Evolutionary conservation across 139 green algal species (phyloP), one percentile per base, ranked within the genome.

Genomic region (Diplosphaera chodatii): DNA sequence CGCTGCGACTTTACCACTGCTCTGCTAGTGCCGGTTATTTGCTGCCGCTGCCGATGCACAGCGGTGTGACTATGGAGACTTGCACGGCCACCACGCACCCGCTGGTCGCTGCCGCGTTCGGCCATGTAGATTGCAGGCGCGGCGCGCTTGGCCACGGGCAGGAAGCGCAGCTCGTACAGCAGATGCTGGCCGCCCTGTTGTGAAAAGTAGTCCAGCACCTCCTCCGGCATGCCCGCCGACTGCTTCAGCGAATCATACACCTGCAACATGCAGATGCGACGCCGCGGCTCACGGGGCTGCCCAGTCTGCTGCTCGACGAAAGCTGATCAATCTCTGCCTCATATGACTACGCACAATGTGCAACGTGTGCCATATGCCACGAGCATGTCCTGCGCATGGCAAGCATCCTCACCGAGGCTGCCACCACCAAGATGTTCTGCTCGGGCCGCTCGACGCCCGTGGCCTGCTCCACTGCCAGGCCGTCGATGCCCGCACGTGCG

Each of bases 111-210:
- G 48, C 75, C 16, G 22, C 87, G 77, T 27, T 81, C 55, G 1
- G 77, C 71, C 30, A 91, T 80, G 69, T 85, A 85, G 6, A 33
- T 28, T 1, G 68, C 79, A 1, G 64, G 72, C n/a, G 72, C 28
- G 1, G 64, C 37, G 32, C 79, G 78, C 63, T 75, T 56, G 3
- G 27, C 28, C 23, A 63, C 70, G 41, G 77, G 68, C 15, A 94
- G 80, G 70, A 90, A 88, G 63, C 88, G 81, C 66, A 94, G 84
- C 56, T 87, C 83, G 48, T 90, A 86, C 63, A 95, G 80, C 55
- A 86, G 67, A 29, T 82, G 69, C 22, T 85, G 82, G 0, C 82
- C 84, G 6, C 74, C 76, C 18, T 70, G 40, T 2, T 40, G 28
- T 40, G 91, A 72, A 74, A 90, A 91, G n/a, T 77, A 73, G 0